These are phyloP conservation scores for Raffaelea albimanens DNA, from an alignment of 2,329 filamentous ascomycete genomes.

Conservation along the genomic window DNA sequence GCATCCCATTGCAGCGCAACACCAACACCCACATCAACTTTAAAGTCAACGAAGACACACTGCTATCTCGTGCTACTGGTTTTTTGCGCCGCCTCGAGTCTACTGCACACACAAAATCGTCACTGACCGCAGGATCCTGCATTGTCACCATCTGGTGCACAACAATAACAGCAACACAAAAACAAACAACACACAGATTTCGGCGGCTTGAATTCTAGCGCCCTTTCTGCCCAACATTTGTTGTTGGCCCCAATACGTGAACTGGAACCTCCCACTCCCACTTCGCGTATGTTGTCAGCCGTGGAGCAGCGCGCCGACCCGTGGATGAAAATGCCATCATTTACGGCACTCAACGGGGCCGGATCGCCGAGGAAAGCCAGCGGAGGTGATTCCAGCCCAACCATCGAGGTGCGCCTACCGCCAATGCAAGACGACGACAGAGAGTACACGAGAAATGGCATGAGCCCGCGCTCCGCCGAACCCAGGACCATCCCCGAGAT, in stretches of 20 bases:
- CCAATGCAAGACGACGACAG: slow-evolving; percentile 23
- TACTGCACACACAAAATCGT: not conserved
- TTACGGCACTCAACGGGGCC: slow-evolving; percentile 39
- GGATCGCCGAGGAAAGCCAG: slow-evolving; percentile 28
- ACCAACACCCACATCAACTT: too few relatives aligned
- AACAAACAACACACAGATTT: too few relatives aligned
- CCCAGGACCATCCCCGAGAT: slow-evolving; percentile 18
- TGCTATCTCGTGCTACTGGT: too few relatives aligned
- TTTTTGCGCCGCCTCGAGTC: too few relatives aligned
- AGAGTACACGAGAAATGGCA: slow-evolving; percentile 11
- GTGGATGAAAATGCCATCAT: slow-evolving; percentile 35
- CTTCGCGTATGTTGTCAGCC: slow-evolving; percentile 7
- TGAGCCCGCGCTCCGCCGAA: slow-evolving; percentile 12
- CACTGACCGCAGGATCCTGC: not conserved
- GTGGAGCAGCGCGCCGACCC: slow-evolving; percentile 8
- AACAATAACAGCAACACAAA: too few relatives aligned
- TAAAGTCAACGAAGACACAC: too few relatives aligned
- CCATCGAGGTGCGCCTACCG: slow-evolving; percentile 16
- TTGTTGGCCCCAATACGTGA: too few relatives aligned
- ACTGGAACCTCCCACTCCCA: too few relatives aligned
- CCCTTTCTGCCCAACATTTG: too few relatives aligned
- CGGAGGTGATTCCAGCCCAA: slow-evolving; percentile 1
- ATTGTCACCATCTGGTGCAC: too few relatives aligned
- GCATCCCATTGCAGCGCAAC: too few relatives aligned
- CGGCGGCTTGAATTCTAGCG: too few relatives aligned